Evolutionary conservation across 371 early-diverging fungal genomes (phyloP).

Genomic region (Dinochytrium kinnereticum): DNA sequence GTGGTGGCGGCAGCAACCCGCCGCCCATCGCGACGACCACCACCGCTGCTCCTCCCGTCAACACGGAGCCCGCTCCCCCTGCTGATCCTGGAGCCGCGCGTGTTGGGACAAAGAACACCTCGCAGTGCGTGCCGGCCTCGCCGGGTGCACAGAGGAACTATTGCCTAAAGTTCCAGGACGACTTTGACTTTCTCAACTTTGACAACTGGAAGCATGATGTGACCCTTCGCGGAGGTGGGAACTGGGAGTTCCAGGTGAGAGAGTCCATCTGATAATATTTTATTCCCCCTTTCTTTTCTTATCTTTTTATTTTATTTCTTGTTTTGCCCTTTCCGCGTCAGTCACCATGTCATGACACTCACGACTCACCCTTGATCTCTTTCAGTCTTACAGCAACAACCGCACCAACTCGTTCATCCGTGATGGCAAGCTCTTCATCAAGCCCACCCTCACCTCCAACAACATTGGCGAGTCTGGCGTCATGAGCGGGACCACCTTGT

Average conservation of each 20-base stretch:
- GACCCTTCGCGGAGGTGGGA: constrained; percentile 39
- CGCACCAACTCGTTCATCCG: constrained; percentile 64
- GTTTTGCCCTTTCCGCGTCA: background rate
- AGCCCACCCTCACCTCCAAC: constrained; percentile 64
- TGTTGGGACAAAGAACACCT: constrained; percentile 1
- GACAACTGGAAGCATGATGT: constrained; percentile 43
- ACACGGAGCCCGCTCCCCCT: background rate
- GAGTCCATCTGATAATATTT: too few relatives aligned
- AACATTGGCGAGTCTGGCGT: constrained; percentile 50
- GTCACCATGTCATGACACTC: background rate
- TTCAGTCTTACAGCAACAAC: constrained; percentile 27
- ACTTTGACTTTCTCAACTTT: constrained; percentile 65
- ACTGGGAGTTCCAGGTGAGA: constrained; percentile 38
- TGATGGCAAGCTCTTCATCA: constrained; percentile 67
- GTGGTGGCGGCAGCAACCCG: background rate
- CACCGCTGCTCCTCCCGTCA: background rate
- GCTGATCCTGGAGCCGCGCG: background rate
- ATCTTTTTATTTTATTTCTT: background rate
- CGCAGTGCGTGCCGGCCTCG: constrained; percentile 1
- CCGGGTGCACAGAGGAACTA: constrained; percentile 25
- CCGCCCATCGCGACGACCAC: background rate
- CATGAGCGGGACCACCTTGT: background rate
- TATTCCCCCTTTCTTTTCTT: too few relatives aligned
- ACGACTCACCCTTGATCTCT: background rate
- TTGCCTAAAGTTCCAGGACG: constrained; percentile 65